Conservation (phyloP, 2,329 filamentous ascomycete genomes). For the Lachnum nothofagi region DNA sequence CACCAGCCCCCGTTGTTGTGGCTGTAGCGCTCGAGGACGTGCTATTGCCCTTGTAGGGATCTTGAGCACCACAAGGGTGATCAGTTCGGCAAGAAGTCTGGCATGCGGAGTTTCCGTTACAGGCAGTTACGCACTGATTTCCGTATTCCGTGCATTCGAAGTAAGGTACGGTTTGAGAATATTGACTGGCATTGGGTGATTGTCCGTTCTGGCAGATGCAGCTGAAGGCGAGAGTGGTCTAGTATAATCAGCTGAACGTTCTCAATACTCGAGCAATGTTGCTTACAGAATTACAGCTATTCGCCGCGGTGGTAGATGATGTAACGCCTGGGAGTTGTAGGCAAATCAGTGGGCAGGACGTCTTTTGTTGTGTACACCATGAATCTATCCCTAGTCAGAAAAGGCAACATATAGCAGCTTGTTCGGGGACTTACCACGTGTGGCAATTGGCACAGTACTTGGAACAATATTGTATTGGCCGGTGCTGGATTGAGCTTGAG, state of each 20-base stretch:
- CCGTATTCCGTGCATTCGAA: slow-evolving; percentile 69
- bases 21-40: slow-evolving; percentile 41
- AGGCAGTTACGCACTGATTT: slow-evolving; percentile 59
- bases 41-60: slow-evolving; percentile 56
- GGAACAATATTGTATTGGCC: slow-evolving; percentile 62
- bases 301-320: slow-evolving; percentile 44
- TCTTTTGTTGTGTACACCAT: slow-evolving; percentile 62
- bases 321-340: slow-evolving; percentile 47
- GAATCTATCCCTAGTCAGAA: slow-evolving; percentile 38
- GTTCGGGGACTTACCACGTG: slow-evolving; percentile 30
- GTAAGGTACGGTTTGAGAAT: slow-evolving; percentile 73
- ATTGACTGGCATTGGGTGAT: slow-evolving; percentile 69
- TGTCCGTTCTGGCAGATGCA: slow-evolving; percentile 66
- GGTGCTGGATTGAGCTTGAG: slow-evolving; percentile 45
- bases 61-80: slow-evolving; percentile 67
- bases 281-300: slow-evolving; percentile 64
- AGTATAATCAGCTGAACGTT: slow-evolving; percentile 27
- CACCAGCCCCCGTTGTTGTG: slow-evolving; percentile 38
- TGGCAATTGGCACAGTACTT: slow-evolving; percentile 47
- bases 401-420: background rate
- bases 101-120: slow-evolving; percentile 54
- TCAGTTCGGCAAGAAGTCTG: slow-evolving; percentile 56
- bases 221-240: slow-evolving; percentile 58
- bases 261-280: background rate
- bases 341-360: slow-evolving; percentile 69